These are phyloP conservation scores for Gossypium trilobum DNA, from an alignment of 441 rosid species.

Conservation along the genomic window DNA sequence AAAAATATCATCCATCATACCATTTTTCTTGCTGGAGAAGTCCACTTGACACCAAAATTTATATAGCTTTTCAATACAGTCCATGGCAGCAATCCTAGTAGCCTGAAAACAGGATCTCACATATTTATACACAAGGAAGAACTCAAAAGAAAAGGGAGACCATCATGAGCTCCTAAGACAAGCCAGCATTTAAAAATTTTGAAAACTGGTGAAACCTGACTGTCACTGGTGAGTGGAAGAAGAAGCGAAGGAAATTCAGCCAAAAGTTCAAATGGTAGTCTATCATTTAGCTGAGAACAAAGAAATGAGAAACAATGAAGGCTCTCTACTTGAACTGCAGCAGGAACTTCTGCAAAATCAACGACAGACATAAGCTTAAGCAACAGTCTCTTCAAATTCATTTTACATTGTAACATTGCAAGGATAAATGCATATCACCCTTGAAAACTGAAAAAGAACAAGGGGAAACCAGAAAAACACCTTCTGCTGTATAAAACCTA, in stretches of 20 bases:
- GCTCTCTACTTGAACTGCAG: constrained; percentile 59
- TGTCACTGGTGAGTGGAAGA: constrained; percentile 61
- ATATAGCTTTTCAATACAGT: constrained; percentile 61
- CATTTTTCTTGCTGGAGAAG: constrained; percentile 78
- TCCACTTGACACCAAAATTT: constrained; percentile 49
- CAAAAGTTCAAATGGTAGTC: constrained; percentile 51
- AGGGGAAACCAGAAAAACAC: constrained; percentile 25
- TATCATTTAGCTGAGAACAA: constrained; percentile 49
- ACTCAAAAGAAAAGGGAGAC: neutral
- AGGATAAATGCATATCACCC: neutral
- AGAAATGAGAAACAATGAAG: constrained; percentile 68
- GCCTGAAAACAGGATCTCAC: constrained; percentile 42
- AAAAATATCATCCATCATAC: constrained; percentile 29
- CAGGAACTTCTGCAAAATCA: constrained; percentile 54
- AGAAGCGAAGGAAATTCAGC: constrained; percentile 67
- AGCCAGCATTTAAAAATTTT: neutral
- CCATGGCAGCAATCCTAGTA: constrained; percentile 62
- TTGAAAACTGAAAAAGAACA: neutral
- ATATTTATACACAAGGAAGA: neutral
- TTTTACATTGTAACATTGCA: neutral
- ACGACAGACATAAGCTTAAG: constrained; percentile 16
- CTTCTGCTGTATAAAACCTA: constrained; percentile 59
- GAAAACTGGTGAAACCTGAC: constrained; percentile 47
- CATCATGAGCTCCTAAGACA: neutral
- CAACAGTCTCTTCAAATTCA: neutral